Base-by-base conservation (phyloP, 352 stramenopile species). In the Pythium aquatile region DNA sequence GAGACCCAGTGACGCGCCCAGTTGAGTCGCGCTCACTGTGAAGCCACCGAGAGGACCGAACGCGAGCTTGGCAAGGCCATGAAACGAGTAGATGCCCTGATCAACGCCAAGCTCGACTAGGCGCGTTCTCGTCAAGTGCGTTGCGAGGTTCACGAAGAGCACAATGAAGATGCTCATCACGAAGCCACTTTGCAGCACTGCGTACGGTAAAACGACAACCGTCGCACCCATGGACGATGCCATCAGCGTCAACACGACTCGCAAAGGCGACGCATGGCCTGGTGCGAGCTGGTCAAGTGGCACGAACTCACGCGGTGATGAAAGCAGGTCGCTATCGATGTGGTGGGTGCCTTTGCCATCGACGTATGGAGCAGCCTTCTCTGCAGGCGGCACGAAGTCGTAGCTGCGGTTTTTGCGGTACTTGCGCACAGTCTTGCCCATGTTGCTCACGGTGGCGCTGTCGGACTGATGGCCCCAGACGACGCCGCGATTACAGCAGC, bases 51-150 rank as follows among this genome's bases (percentile, higher is more conserved):
- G 46, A 1, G 20, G 32, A 1, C 76, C 78, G 46, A 85, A 83
- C 29, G 76, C 76, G 51, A 83, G 65, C 40, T 73, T 73, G 1
- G 70, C 78, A 29, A 87, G 61, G 37, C 78, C 76, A 47, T 83
- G 78, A 14, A 87, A 58, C 28, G 78, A 87, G 66, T 87, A 87
- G 40, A 82, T 72, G 17, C 78, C 78, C 28, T 85, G 67, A 2
- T 71, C 69, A 7, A 85, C 76, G 1, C 78, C 72, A 26, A 87
- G 46, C 35, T 83, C 72, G 11, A 87, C 65, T 29, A 87, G 70
- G 26, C 72, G 61, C 13, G 78, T 65, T 40, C 67, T 69, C 11
- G 70, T 59, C 0, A 42, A 49, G 53, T 74, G 72, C 3, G 69
- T 73, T n/a, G 69, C 63, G 37, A 81, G 40, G 8, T 53, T 65